Base-by-base conservation (phyloP, 129 eudicot genomes). In the Centella asiatica region DNA sequence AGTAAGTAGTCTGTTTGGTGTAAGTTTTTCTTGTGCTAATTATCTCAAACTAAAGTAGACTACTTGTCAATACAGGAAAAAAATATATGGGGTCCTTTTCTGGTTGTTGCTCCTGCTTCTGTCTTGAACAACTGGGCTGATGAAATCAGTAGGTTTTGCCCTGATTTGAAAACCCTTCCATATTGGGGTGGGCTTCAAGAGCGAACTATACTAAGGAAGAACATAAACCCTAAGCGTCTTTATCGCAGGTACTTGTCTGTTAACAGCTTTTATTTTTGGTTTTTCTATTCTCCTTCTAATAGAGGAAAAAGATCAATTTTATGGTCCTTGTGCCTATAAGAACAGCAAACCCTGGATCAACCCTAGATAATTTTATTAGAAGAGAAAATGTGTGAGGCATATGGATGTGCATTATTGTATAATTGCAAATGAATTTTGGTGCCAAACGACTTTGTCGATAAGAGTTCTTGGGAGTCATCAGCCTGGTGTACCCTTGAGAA, bases 51-150 rank as follows among this genome's bases (percentile, higher is more conserved):
- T 2, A 58, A 58, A 25, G 34, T 10, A 7, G 45, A 31, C 5
- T 34, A 33, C 6, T 57, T 34, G 48, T 70, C 47, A 37, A 31
- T 76, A 26, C 77, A 92, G 99, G 99, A 87, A 57, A 92, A 92
- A 73, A 92, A 87, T 70, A 92, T 92, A 76, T 92, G 99, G 99
- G 99, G 99, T 11, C 99, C 99, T 17, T 92, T 92, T 78, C 76
- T 92, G 64, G 95, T 92, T 68, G 99, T 92, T 87, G 96, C 96
- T 26, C 99, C 99, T 39, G 88, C 99, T 20, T 92, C 96, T 34
- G 99, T 92, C 45, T 72, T 92, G 85, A 92, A 80, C 68, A 92
- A 92, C 73, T 92, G 99, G 99, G 96, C 96, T 65, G 99, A 92
- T 78, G 99, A 92, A 75, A 92, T 92, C 57, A 75, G 95, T 52